These are phyloP conservation scores for Albugo laibachii DNA, from an alignment of 352 stramenopile species.

Conservation along the genomic window DNA sequence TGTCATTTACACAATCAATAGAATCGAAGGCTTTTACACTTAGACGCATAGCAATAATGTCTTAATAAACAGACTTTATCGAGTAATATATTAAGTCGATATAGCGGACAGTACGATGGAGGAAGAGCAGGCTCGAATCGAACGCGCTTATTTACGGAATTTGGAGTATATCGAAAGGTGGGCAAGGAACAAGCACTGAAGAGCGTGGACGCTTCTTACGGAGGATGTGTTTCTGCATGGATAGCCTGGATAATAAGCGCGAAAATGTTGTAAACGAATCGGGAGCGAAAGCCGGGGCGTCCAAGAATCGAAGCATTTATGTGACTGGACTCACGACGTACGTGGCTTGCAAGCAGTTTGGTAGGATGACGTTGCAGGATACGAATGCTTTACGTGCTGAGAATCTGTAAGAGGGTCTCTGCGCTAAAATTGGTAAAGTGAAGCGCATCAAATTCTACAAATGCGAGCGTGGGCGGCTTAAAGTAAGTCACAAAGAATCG, in stretches of 20 bases:
- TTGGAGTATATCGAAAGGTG: slow-evolving; percentile 53
- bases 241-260: background rate
- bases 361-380: slow-evolving; percentile 8
- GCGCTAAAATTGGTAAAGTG: slow-evolving; percentile 55
- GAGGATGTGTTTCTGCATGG: background rate
- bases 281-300: background rate
- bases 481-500: slow-evolving; percentile 13
- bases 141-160: slow-evolving; percentile 40
- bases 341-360: slow-evolving; percentile 63
- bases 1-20: too few species aligned
- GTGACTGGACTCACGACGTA: slow-evolving; percentile 60
- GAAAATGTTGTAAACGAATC: background rate
- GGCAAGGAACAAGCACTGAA: background rate
- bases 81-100: too few species aligned
- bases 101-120: slow-evolving; percentile 14
- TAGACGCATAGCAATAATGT: too few species aligned
- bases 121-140: slow-evolving; percentile 29
- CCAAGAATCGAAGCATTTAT: slow-evolving; percentile 27
- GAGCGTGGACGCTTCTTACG: background rate
- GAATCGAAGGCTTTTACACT: too few species aligned
- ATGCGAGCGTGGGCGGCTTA: slow-evolving; percentile 48
- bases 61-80: too few species aligned
- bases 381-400: background rate
- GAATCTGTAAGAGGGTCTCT: slow-evolving; percentile 29
- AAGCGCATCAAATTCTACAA: slow-evolving; percentile 78